A percentile compares a stretch with the other conserved stretches of the same genome.
These are phyloP conservation scores for Prunus padus DNA, from an alignment of 306 rosid species.

Conservation along the genomic window DNA sequence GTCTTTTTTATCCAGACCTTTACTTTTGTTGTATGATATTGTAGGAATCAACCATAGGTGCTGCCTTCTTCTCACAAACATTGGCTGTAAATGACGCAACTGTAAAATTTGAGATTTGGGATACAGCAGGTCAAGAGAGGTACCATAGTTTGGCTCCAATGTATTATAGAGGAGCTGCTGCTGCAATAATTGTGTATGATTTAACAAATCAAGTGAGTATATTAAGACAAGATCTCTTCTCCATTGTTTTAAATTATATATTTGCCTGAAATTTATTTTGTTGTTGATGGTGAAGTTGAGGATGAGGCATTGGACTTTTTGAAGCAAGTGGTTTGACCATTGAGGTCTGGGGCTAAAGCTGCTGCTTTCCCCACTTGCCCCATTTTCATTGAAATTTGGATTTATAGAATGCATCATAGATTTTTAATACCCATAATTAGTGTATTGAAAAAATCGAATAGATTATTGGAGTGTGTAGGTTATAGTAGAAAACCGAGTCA, in stretches of 20 bases:
- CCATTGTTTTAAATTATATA: not conserved
- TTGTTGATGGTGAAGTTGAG: not conserved
- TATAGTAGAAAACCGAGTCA: not conserved
- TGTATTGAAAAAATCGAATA: not conserved
- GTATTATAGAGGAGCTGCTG: conserved; percentile 68
- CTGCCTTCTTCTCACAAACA: conserved; percentile 67
- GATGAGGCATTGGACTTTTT: not conserved
- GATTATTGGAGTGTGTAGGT: not conserved
- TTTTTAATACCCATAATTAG: not conserved
- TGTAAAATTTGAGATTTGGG: conserved; percentile 67
- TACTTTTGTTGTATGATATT: conserved; percentile 11
- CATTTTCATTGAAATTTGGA: not conserved
- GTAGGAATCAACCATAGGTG: conserved; percentile 65
- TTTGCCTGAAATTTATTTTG: not conserved
- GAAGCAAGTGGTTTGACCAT: not conserved
- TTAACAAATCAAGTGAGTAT: conserved; percentile 54
- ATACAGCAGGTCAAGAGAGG: conserved; percentile 66
- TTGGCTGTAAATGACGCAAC: conserved; percentile 65
- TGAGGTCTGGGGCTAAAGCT: not conserved
- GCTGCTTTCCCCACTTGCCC: not conserved
- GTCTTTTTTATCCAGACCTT: not conserved
- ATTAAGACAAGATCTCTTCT: not conserved
- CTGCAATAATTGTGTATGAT: conserved; percentile 62
- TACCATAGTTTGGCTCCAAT: conserved; percentile 67
- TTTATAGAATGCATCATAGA: not conserved